Conservation (phyloP, 1,284 basidiomycete genomes). For the Microstroma glucosiphilum region DNA sequence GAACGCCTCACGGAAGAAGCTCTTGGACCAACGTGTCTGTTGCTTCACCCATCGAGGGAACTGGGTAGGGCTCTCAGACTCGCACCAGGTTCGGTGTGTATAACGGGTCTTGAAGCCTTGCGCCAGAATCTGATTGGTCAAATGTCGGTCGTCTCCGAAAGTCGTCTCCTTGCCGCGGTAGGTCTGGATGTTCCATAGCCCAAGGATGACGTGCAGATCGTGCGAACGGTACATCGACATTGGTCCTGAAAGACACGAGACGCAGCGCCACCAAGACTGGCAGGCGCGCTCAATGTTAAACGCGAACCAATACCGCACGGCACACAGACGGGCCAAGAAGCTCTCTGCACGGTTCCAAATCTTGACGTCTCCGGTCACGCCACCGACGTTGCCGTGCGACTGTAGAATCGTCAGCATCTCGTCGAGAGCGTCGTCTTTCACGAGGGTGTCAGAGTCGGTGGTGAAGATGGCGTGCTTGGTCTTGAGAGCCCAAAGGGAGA, state of each 20-base stretch:
- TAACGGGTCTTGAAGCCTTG: conserved; percentile 11
- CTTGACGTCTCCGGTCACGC: conserved; percentile 14
- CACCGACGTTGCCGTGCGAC: conserved; percentile 9
- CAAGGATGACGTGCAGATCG: conserved; percentile 11
- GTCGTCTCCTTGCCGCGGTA: conserved; percentile 12
- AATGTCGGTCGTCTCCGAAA: conserved; percentile 13
- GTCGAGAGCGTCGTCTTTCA: conserved; percentile 11
- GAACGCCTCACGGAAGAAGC: conserved; percentile 14
- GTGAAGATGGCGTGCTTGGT: conserved; percentile 12
- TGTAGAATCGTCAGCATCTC: conserved; percentile 10
- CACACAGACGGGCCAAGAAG: conserved; percentile 7
- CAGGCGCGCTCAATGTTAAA: conserved; percentile 15
- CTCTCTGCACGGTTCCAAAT: conserved; percentile 11
- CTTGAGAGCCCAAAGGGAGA: conserved; percentile 8
- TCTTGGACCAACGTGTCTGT: conserved; percentile 13
- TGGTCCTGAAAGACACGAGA: conserved; percentile 10
- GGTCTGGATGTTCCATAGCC: conserved; percentile 11
- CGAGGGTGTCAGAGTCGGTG: conserved; percentile 13
- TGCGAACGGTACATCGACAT: conserved; percentile 11
- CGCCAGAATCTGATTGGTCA: conserved; percentile 11
- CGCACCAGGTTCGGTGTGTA: conserved; percentile 13
- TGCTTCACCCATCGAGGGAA: conserved; percentile 13
- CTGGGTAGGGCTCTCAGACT: conserved; percentile 8
- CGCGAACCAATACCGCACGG: conserved; percentile 11
- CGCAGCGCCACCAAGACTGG: conserved; percentile 13